Conservation (phyloP, 345 rosid genomes). For the Citrus mangshanensis region DNA sequence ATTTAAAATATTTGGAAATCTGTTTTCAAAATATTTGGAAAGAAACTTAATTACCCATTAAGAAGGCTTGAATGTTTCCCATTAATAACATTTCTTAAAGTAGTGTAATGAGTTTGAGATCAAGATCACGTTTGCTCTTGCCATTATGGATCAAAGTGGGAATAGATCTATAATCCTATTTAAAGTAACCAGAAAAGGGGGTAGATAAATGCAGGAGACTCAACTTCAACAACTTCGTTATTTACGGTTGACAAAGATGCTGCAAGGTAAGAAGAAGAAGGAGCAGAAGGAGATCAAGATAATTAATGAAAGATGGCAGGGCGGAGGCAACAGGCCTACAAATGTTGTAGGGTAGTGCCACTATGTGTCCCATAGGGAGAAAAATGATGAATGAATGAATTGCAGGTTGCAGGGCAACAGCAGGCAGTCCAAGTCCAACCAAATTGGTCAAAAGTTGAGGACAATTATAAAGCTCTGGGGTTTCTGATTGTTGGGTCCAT, state of each 20-base stretch:
- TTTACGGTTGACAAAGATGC: neutral
- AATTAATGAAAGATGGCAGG: neutral
- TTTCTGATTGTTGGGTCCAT: conserved; percentile 16
- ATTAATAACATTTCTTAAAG: too few relatives aligned
- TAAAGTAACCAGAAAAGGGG: neutral
- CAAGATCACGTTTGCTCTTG: too few relatives aligned
- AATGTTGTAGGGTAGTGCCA: neutral
- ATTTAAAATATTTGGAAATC: too few relatives aligned
- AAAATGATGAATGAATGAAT: neutral
- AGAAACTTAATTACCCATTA: too few relatives aligned
- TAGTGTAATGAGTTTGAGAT: too few relatives aligned
- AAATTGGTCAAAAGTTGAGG: conserved; percentile 10
- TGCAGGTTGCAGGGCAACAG: neutral
- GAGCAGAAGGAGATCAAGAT: too few relatives aligned
- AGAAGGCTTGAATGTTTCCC: too few relatives aligned
- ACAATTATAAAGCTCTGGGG: neutral
- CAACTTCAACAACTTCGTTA: neutral
- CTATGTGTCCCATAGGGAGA: too few relatives aligned
- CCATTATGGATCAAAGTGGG: too few relatives aligned
- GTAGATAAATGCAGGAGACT: neutral
- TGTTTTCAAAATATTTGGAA: too few relatives aligned
- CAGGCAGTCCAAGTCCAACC: neutral
- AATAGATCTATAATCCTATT: too few relatives aligned
- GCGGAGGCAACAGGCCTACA: neutral
- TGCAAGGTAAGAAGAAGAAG: neutral